Evolutionary conservation across 805 yeast genomes (phyloP), one percentile per base, ranked within the genome.

Genomic region (Candida easanensis): DNA sequence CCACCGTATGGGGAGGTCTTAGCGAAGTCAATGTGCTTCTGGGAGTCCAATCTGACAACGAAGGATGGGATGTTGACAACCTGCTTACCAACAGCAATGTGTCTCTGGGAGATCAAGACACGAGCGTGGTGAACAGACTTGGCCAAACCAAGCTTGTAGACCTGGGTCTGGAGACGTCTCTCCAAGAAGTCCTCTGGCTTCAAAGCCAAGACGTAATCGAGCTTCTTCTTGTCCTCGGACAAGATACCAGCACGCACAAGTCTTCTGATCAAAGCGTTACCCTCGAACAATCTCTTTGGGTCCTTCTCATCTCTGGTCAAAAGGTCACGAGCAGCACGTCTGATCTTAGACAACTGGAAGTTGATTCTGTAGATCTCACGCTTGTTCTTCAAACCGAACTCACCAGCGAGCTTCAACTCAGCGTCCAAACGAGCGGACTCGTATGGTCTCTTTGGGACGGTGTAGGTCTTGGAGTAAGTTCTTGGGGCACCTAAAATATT

Each of bases 301-400:
- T 93, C 99, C 84, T 93, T 93, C 82, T 93, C 99, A 69, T 93
- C 99, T 82, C 97, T 89, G 82, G 99, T 93, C 77, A 93, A 84
- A 68, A 93, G 81, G 70, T 93, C 98, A 86, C 99, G 96, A 71
- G 99, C 99, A 74, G 99, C 99, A 82, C 99, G 89, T 82, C 99
- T 90, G 73, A 93, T 91, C 84, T 93, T 93, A 57, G 99, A 93
- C 70, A 93, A 87, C 80, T 93, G 98, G 84, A 86, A 88, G 74
- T 95, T 95, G 73, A 93, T 90, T 86, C 99, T 89, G 95, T 93
- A 93, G 75, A 93, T 88, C 80, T 93, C 99, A 74, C 95, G 88
- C 91, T 93, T 93, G 97, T 93, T 93, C 82, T 89, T 91, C 73
- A 93, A 85, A 84, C 99, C 99, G 86, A 77, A 90, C 78, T 93